Evolutionary conservation across 1,284 basidiomycete genomes (phyloP).

Genomic region (Cerrena zonata): DNA sequence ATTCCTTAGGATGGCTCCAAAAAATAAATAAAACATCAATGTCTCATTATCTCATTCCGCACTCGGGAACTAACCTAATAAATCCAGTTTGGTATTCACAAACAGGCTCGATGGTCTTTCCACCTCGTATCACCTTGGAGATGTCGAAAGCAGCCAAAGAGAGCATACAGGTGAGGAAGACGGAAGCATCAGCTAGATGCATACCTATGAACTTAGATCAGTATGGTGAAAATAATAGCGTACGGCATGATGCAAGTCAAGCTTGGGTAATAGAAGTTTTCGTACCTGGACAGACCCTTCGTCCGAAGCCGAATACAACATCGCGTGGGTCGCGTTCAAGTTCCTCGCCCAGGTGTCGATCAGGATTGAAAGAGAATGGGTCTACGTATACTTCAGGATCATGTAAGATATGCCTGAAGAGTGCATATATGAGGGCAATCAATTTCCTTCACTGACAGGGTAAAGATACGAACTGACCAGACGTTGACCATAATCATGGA

Average conservation of each 20-base stretch:
- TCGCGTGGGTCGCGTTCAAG: background rate
- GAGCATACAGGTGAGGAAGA: constrained; percentile 28
- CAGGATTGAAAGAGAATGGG: background rate
- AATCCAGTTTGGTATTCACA: constrained; percentile 26
- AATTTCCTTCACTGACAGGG: background rate
- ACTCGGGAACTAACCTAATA: constrained; percentile 16
- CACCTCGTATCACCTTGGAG: constrained; percentile 13
- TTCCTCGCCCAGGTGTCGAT: constrained; percentile 4
- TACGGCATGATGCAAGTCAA: too few relatives aligned
- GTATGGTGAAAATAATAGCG: background rate
- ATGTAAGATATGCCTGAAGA: background rate
- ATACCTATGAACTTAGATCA: constrained; percentile 31
- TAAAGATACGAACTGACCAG: constrained; percentile 22
- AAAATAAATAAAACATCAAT: constrained; percentile 3
- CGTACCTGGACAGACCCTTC: constrained; percentile 8
- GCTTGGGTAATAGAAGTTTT: too few relatives aligned
- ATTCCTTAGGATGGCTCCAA: constrained; percentile 23
- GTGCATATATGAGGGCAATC: background rate
- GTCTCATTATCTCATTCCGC: too few relatives aligned
- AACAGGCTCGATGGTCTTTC: constrained; percentile 23
- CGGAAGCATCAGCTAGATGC: constrained; percentile 27
- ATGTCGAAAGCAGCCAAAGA: constrained; percentile 27
- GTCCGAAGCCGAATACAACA: constrained; percentile 15
- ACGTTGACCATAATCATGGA: constrained; percentile 32
- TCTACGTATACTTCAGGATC: background rate